Evolutionary conservation across 257 asterid genomes (phyloP).

Genomic region (Craterostigma plantagineum): DNA sequence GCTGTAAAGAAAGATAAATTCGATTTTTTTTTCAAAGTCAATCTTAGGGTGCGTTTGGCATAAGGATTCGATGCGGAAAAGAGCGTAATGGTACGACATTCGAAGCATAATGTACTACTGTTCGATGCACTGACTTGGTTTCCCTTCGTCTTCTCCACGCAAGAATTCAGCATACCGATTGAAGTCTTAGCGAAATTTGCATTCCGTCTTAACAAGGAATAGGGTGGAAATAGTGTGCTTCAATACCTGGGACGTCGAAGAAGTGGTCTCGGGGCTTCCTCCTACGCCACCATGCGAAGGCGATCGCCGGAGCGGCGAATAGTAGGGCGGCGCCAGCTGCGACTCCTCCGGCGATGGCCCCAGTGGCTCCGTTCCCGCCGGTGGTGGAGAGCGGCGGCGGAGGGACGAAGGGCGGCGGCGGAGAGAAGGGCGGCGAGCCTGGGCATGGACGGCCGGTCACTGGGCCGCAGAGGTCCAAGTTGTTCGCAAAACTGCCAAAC

Average conservation of each 20-base stretch:
- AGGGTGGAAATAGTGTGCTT: no score
- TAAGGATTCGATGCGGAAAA: no score
- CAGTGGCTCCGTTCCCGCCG: conserved; percentile 30
- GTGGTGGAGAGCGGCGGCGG: conserved; percentile 57
- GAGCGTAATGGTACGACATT: no score
- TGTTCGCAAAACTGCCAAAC: conserved; percentile 74
- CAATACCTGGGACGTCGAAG: conserved; percentile 56
- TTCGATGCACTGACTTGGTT: no score
- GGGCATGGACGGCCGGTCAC: conserved; percentile 98
- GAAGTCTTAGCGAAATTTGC: no score
- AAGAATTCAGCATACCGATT: no score
- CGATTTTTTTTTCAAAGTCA: no score
- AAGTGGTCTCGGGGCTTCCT: conserved; percentile 38
- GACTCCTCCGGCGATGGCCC: conserved; percentile 50
- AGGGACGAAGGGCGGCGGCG: conserved; percentile 94
- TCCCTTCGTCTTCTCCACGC: no score
- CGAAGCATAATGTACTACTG: no score
- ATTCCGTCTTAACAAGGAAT: no score
- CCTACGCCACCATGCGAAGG: conserved; percentile 53
- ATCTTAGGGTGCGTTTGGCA: no score
- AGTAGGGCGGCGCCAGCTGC: conserved; percentile 52
- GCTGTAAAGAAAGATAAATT: conserved; percentile 21
- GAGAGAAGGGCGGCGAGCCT: conserved; percentile 98
- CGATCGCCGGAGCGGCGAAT: conserved; percentile 47
- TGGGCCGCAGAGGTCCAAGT: conserved; percentile 82